These are phyloP conservation scores for Parietaria judaica DNA, from an alignment of 306 rosid genomes.

Conservation along the genomic window DNA sequence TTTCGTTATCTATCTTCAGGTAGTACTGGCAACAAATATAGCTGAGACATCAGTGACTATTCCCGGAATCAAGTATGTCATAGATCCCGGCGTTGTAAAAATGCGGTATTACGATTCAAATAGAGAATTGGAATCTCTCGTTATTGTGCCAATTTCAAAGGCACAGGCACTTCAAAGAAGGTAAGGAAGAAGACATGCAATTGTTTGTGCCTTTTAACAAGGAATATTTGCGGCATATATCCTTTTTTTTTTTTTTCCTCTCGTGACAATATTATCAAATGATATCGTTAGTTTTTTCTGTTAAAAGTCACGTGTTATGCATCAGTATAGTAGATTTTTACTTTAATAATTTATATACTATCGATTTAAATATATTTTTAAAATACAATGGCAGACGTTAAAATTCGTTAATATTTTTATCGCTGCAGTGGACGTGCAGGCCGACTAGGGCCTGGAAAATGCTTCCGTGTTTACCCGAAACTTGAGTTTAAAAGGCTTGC, in stretches of 20 bases:
- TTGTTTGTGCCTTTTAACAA: background rate
- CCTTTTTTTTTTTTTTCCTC: no score
- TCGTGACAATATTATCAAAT: background rate
- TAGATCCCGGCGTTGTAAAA: conserved; percentile 92
- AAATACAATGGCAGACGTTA: background rate
- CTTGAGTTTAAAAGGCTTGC: conserved; percentile 69
- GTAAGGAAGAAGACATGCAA: conserved; percentile 28
- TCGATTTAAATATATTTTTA: conserved; percentile 14
- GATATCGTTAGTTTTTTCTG: no score
- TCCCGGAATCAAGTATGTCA: conserved; percentile 88
- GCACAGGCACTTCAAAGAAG: conserved; percentile 97
- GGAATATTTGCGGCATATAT: no score
- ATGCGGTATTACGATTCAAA: conserved; percentile 79
- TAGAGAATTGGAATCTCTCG: conserved; percentile 85
- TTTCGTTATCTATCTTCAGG: conserved; percentile 35
- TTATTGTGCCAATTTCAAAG: conserved; percentile 71
- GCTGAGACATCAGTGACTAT: conserved; percentile 92
- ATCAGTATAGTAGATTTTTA: no score
- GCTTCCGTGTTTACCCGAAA: conserved; percentile 81
- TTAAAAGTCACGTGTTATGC: no score
- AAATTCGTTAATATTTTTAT: background rate
- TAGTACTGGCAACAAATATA: conserved; percentile 86
- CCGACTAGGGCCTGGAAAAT: conserved; percentile 89
- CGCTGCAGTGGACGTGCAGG: conserved; percentile 88
- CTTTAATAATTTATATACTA: background rate